These are phyloP conservation scores for Solanum habrochaites DNA, from an alignment of 257 asterid genomes.

Conservation along the genomic window DNA sequence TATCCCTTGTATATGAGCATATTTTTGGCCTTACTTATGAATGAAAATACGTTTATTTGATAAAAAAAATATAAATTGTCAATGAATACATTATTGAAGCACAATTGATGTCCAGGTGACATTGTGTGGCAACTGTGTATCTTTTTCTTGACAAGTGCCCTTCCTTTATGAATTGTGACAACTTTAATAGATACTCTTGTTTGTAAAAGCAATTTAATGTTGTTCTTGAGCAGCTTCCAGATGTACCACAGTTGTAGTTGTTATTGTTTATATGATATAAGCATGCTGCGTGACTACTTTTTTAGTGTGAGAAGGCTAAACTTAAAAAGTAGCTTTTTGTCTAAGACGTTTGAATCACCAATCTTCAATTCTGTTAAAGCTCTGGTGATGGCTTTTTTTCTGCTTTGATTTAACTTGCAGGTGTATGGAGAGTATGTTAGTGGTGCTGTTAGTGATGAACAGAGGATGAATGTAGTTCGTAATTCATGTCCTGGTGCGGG, in stretches of 20 bases:
- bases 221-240: not conserved
- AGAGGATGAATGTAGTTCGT: constrained; percentile 80
- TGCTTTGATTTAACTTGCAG: constrained; percentile 20
- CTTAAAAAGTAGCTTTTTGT: not conserved
- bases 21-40: not conserved
- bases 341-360: not conserved
- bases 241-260: not conserved
- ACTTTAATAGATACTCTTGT: not conserved
- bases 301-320: not conserved
- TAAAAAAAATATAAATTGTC: not conserved
- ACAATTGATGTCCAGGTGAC: not conserved
- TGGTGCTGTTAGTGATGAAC: constrained; percentile 74
- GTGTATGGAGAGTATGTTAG: constrained; percentile 92
- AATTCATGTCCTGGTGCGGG: constrained; percentile 99
- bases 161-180: not conserved
- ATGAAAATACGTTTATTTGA: not conserved
- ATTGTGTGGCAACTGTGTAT: not conserved
- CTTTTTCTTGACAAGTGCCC: not conserved
- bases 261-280: not conserved
- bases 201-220: not conserved
- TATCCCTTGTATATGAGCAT: not conserved
- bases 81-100: not conserved
- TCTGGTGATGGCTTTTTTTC: not conserved
- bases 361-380: not conserved
- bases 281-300: not conserved